These are phyloP conservation scores for Candida pseudofarinosa DNA, from an alignment of 805 yeast species.

Conservation along the genomic window DNA sequence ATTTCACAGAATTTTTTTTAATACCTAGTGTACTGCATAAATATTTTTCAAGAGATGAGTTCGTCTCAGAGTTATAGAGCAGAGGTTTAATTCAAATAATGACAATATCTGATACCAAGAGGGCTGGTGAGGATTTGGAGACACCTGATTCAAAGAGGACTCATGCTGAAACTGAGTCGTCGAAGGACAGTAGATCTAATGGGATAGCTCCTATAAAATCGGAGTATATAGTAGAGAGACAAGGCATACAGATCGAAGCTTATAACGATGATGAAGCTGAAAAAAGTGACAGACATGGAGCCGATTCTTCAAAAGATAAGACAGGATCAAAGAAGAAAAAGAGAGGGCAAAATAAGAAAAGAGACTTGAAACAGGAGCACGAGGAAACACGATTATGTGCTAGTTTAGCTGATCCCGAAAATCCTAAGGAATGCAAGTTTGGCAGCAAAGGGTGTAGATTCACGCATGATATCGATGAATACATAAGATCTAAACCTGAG, in stretches of 20 bases:
- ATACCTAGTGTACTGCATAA: conserved; percentile 3
- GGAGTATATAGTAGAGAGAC: conserved; percentile 58
- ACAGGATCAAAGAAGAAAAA: conserved; percentile 40
- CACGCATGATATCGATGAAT: conserved; percentile 68
- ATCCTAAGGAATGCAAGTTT: conserved; percentile 47
- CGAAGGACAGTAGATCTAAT: conserved; percentile 28
- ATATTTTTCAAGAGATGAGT: conserved; percentile 4
- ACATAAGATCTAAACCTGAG: conserved; percentile 58
- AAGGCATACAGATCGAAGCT: conserved; percentile 32
- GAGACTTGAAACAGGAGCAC: conserved; percentile 67
- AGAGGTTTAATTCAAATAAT: conserved; percentile 1
- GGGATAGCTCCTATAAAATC: conserved; percentile 78
- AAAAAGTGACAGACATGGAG: conserved; percentile 33
- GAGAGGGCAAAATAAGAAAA: conserved; percentile 79
- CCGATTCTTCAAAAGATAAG: conserved; percentile 26
- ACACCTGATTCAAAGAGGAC: conserved; percentile 18
- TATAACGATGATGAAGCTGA: conserved; percentile 43
- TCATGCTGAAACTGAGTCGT: conserved; percentile 9
- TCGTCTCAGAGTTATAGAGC: not conserved
- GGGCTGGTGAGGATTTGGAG: conserved; percentile 9
- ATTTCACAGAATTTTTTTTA: conserved; percentile 3
- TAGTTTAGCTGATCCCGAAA: conserved; percentile 53
- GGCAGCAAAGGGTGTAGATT: conserved; percentile 72
- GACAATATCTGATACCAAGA: conserved; percentile 9
- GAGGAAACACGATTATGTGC: conserved; percentile 67